Percentiles rank a stretch among this genome's conserved stretches.
Conservation (phyloP, 75 land plant species). For the Cupressus sempervirens region DNA sequence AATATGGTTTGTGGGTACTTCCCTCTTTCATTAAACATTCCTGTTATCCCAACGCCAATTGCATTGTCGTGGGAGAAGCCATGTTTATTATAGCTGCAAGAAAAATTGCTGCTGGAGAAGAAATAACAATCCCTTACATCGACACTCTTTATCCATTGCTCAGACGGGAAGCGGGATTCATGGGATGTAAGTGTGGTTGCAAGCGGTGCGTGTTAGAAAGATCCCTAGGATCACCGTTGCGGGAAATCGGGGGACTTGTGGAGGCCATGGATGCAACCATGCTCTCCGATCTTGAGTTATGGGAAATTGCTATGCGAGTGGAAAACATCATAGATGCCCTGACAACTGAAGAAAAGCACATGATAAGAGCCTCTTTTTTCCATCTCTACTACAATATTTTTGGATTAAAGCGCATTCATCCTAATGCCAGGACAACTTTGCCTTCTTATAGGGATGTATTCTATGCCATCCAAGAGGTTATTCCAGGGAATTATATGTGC, state of each 20-base stretch:
- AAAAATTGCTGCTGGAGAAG: slow-evolving; percentile 7
- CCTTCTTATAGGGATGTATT: neutral
- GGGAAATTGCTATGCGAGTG: no score
- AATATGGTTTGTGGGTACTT: slow-evolving; percentile 8
- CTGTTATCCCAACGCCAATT: slow-evolving; percentile 13
- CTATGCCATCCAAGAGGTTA: neutral
- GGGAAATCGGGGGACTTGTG: no score
- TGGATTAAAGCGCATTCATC: neutral
- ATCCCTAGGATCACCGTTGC: neutral
- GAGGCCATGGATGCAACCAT: no score
- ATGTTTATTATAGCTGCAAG: slow-evolving; percentile 15
- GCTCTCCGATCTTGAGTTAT: no score
- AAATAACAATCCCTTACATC: slow-evolving; percentile 17
- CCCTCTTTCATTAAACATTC: slow-evolving; percentile 24
- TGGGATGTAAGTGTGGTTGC: slow-evolving; percentile 12
- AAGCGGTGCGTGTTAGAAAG: slow-evolving; percentile 8
- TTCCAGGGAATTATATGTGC: neutral
- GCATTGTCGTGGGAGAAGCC: slow-evolving; percentile 7
- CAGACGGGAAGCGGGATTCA: neutral
- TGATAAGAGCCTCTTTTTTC: no score
- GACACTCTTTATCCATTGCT: neutral
- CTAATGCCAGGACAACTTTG: neutral
- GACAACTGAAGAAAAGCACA: no score
- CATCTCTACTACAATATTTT: no score
- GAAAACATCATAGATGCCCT: no score